Evolutionary conservation across 768 basidiomycete species (phyloP), one percentile per base, ranked within the genome.

Genomic region (Auricularia sp.): DNA sequence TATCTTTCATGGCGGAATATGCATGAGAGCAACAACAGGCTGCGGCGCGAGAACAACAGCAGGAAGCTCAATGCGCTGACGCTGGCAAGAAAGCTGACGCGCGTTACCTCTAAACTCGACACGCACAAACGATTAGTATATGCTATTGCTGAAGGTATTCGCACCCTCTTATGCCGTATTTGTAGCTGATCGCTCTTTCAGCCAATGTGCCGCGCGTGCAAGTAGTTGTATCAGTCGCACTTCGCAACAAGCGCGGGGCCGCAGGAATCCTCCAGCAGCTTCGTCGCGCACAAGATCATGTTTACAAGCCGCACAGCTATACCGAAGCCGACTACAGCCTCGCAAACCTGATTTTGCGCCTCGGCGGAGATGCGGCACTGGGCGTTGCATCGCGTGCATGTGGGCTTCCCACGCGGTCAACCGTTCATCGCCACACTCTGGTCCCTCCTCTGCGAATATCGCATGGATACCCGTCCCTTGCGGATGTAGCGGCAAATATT

Each of bases 51-150:
- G 47, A 16, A 18, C 47, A 51, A 51, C 16, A 18, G 16, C 5
- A 8, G 21, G 10, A 51, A 51, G 16, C 47, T 51, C 16, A 18
- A 5, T 51, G 47, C 16, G 1, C 16, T 51, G 16, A 21, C 47
- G 47, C 47, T 51, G 47, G 47, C 47, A 12, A 8, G 47, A 5
- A 16, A 21, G 14, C 47, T 51, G 5, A 51, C 3, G 16, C 1
- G 47, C 16, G 16, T 51, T 18, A 21, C 47, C 10, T 11, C 47
- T 5, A 51, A 16, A 5, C 16, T 72, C 7, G 64, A 66, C 36
- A 63, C 65, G 21, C 64, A 71, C 63, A 73, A 73, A 62, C 44
- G 66, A 53, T 67, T 67, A 23, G 63, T 72, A 1, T 65, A 70
- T 63, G 71, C 69, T 12, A 62, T 73, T 1, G 71, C 59, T 33